These are phyloP conservation scores for Rhizophora apiculata DNA, from an alignment of 345 rosid genomes.

Conservation along the genomic window DNA sequence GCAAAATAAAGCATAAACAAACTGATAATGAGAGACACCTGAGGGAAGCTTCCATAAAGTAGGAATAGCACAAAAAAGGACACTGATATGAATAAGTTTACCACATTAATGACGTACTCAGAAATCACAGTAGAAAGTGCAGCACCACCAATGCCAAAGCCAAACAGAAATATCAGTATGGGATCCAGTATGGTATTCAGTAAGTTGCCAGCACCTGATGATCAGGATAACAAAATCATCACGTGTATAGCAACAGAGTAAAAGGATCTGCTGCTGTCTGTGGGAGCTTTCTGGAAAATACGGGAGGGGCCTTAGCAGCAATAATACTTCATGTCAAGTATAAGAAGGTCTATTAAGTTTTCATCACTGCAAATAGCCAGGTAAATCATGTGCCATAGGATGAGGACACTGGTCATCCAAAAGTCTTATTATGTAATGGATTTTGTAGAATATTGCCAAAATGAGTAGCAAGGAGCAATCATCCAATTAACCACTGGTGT, in stretches of 20 bases:
- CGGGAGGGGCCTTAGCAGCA: not conserved
- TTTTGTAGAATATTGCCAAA: no score
- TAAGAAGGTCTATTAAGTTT: no score
- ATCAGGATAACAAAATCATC: slow-evolving; percentile 18
- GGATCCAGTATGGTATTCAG: slow-evolving; percentile 75
- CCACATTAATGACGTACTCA: slow-evolving; percentile 85
- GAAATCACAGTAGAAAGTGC: slow-evolving; percentile 90
- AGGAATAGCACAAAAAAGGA: slow-evolving; percentile 12
- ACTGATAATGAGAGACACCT: slow-evolving; percentile 9
- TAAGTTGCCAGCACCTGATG: slow-evolving; percentile 76
- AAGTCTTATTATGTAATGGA: no score
- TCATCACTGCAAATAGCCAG: no score
- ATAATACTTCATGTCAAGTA: not conserved
- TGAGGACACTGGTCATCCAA: no score
- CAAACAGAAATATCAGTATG: slow-evolving; percentile 62
- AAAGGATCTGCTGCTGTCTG: not conserved
- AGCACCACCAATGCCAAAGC: slow-evolving; percentile 79
- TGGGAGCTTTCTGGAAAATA: not conserved
- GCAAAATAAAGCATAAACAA: slow-evolving; percentile 8
- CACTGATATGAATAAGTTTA: slow-evolving; percentile 39
- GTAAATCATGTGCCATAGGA: no score
- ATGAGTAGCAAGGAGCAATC: no score
- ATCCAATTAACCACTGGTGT: not conserved
- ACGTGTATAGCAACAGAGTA: slow-evolving; percentile 13
- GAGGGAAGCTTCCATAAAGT: slow-evolving; percentile 2